Conservation (phyloP, 2,329 filamentous ascomycete species). For the Colletotrichum sp. region DNA sequence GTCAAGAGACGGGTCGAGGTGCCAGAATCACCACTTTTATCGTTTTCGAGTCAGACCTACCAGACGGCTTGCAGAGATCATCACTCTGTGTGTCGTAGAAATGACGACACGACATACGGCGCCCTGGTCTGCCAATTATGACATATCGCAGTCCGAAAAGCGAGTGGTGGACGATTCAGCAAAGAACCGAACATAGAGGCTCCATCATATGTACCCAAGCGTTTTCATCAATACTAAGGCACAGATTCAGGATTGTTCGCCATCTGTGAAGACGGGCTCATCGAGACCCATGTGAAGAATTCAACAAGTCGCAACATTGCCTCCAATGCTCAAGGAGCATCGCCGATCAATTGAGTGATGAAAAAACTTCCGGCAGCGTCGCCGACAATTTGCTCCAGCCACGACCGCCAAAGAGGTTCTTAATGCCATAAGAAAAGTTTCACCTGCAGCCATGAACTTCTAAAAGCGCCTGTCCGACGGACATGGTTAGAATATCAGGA, state of each 20-base stretch:
- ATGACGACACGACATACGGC: neutral
- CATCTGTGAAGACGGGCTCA: neutral
- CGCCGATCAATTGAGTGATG: neutral
- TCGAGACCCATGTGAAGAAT: neutral
- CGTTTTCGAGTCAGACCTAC: neutral
- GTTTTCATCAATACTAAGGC: slow-evolving; percentile 12
- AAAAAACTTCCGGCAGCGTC: neutral
- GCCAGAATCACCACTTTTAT: neutral
- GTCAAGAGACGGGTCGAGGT: neutral
- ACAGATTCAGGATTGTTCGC: neutral
- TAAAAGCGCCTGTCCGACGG: neutral
- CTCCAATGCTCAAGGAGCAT: neutral
- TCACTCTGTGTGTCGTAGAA: neutral
- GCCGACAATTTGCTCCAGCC: neutral
- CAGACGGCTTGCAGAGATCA: neutral
- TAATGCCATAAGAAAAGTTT: neutral
- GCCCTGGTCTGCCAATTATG: neutral
- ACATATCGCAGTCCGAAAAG: neutral
- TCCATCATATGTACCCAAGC: slow-evolving; percentile 12
- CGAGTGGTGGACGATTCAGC: neutral
- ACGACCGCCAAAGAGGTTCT: neutral
- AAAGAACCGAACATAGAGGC: neutral
- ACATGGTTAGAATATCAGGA: neutral
- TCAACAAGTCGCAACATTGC: neutral
- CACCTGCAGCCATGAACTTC: neutral